Conservation (phyloP, 2,329 filamentous ascomycete species). For the Clonostachys byssicola region DNA sequence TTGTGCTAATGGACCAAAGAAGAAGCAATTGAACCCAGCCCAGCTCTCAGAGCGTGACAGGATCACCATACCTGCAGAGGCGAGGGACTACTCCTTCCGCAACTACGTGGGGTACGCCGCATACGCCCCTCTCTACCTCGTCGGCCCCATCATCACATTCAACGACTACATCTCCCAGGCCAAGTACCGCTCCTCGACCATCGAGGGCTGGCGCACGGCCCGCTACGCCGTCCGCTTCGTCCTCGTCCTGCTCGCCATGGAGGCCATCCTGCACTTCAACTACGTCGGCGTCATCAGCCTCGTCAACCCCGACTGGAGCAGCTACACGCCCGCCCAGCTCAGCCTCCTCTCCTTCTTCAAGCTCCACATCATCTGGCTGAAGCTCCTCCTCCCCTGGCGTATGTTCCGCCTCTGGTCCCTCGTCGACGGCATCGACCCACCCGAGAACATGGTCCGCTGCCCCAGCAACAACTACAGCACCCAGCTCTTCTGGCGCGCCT, state of each 20-base stretch:
- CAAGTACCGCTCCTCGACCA: slow-evolving; percentile 67
- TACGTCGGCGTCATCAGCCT: slow-evolving; percentile 93
- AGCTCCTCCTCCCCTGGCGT: slow-evolving; percentile 94
- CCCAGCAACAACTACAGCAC: slow-evolving; percentile 93
- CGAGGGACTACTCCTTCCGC: slow-evolving; percentile 69
- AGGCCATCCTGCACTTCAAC: slow-evolving; percentile 84
- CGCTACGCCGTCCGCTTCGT: slow-evolving; percentile 82
- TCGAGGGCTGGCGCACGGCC: slow-evolving; percentile 65
- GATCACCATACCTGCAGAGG: slow-evolving; percentile 68
- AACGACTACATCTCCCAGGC: slow-evolving; percentile 94
- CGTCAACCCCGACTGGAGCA: slow-evolving; percentile 70
- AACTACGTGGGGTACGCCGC: slow-evolving; percentile 88
- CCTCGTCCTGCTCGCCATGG: slow-evolving; percentile 80
- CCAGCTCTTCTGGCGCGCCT: slow-evolving; percentile 88
- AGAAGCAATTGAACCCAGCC: slow-evolving; percentile 90
- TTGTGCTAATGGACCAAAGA: slow-evolving; percentile 71
- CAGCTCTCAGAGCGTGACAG: slow-evolving; percentile 87
- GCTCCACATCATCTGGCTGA: slow-evolving; percentile 95
- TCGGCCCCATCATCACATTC: slow-evolving; percentile 92
- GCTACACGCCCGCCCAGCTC: slow-evolving; percentile 83
- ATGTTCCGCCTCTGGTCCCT: slow-evolving; percentile 97
- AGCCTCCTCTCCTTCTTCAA: slow-evolving; percentile 93
- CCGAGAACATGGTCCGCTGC: slow-evolving; percentile 97
- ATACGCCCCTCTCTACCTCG: slow-evolving; percentile 89
- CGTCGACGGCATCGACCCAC: slow-evolving; percentile 85